Evolutionary conservation across 768 basidiomycete genomes (phyloP), one percentile per base, ranked within the genome.

Genomic region (Boletus coccyginus): DNA sequence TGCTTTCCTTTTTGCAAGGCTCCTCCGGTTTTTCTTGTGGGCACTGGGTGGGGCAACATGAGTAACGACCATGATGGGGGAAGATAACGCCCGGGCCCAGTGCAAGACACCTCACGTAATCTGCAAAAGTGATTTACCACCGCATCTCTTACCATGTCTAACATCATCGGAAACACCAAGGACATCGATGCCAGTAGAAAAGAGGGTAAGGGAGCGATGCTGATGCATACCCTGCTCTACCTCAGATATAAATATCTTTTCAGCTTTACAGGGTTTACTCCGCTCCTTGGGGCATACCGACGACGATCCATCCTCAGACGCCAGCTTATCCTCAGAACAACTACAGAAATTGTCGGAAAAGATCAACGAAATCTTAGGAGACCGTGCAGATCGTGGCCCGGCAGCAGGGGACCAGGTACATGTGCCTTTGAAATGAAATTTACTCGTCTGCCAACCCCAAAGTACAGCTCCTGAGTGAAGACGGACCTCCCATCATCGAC

Each of bases 401-500:
- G 63, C 69, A 9, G 73, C 75, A 49, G 74, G 75, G 52, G 80
- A 83, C 55, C 81, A 89, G 81, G 89, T 88, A 75, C 62, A 81
- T 62, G 62, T 45, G 19, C 43, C 45, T 50, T 54, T n/a, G 56
- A 56, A 47, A 35, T 51, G 45, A 56, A 33, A 59, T 60, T 7
- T 61, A 55, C 61, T 57, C 62, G 56, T 62, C 66, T 58, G 51
- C 58, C 65, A 60, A 62, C 51, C 21, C 32, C 38, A 58, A 41
- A 40, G 57, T 63, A 8, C 57, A 91, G 89, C 75, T 86, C 50
- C 62, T 87, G 40, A 88, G 88, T 63, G 88, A 90, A 63, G 89
- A 92, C 46, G 89, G 88, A 4, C 79, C 89, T 39, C 90, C 90
- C 12, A 86, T 92, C 58, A 77, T 91, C 57, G 90, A 92, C 38